Base-by-base conservation (phyloP, 2,329 filamentous ascomycete genomes). In the Bipolaris cookei region DNA sequence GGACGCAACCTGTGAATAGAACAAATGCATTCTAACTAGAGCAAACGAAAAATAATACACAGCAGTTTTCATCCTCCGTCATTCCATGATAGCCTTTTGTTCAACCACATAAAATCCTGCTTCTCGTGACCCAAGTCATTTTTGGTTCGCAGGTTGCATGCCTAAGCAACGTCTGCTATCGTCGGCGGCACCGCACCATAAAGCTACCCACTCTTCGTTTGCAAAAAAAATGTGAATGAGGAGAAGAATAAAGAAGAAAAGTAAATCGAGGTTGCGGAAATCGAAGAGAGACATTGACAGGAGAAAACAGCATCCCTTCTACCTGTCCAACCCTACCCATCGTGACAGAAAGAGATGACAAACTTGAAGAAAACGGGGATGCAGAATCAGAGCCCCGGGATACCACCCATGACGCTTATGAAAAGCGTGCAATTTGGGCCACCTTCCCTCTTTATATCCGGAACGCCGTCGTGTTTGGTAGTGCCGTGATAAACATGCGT, bases 31-130 rank as follows among this genome's bases (percentile, higher is more conserved):
- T 69, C 53, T 61, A 66, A 67, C 65, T 66, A 66, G 64, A 68
- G 65, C 62, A 64, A 70, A 64, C 62, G 63, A 70, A 61, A 56
- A 62, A 58, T 71, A 71, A 52, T 71, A 64, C 69, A 73, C 64
- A 71, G 59, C 68, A 62, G 51, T 54, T 48, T 49, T 57, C 59
- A 3, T 38, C 23, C 21, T 38, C 56, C 63, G 60, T 55, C 49
- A 52, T 34, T 51, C n/a, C 23, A 20, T 20, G 16, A 16, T 41
- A 39, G 28, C 32, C 46, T 48, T 51, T 49, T 57, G 58, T 56
- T 56, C 28, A 30, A 58, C 54, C 53, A 34, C 61, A 59, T 70
- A 63, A 63, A 65, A 65, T 64, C 56, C 56, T 59, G 59, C 47
- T 62, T 48, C 52, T 65, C 58, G 52, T 62, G 54, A 28, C 49